Conservation (phyloP, 169 alveolate species). For the Cystoisospora suis region DNA sequence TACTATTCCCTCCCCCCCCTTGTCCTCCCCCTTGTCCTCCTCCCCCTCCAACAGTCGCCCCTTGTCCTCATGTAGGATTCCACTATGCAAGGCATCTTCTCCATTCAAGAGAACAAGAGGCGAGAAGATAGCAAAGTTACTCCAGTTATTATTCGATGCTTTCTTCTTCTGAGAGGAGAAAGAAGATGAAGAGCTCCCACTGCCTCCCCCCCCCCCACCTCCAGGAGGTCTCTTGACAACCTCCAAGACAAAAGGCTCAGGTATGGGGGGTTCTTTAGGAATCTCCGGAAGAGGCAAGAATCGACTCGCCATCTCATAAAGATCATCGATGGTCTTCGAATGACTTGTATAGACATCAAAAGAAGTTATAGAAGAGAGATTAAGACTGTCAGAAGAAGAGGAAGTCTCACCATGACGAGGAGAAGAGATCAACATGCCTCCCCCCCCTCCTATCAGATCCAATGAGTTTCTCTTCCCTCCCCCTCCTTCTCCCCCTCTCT, state of each 20-base stretch:
- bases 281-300: constrained; percentile 22
- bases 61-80: too few relatives aligned
- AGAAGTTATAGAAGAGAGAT: not conserved
- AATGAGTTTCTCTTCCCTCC: too few relatives aligned
- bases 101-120: too few relatives aligned
- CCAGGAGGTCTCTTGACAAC: constrained; percentile 53
- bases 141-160: not conserved
- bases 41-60: too few relatives aligned
- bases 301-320: not conserved
- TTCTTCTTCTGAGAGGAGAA: too few relatives aligned
- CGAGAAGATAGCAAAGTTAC: not conserved
- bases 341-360: not conserved
- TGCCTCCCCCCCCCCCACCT: too few relatives aligned
- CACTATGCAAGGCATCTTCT: too few relatives aligned
- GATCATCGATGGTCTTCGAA: not conserved
- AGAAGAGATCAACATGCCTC: not conserved
- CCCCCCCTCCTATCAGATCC: too few relatives aligned
- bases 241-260: constrained; percentile 43
- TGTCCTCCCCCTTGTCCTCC: too few relatives aligned
- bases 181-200: too few relatives aligned
- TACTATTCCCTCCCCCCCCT: too few relatives aligned
- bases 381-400: not conserved
- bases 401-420: not conserved
- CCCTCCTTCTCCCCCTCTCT: too few relatives aligned
- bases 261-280: constrained; percentile 63